Conservation (phyloP, 192 early-diverging fungal genomes). For the Mortierella claussenii region DNA sequence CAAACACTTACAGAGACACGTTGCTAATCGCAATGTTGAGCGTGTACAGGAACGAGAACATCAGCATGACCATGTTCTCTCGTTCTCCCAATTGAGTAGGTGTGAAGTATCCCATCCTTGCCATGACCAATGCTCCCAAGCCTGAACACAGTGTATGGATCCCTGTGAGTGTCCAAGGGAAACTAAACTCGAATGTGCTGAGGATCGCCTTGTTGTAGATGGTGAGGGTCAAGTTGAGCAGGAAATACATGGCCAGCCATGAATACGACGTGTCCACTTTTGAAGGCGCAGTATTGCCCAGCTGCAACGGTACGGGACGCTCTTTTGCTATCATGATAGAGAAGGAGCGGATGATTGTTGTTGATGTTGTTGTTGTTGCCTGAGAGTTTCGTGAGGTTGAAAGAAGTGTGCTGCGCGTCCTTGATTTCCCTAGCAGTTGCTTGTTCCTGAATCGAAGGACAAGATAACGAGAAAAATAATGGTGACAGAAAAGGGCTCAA, state of each 20-base stretch:
- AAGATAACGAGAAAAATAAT: too few species aligned
- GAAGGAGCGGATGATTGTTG: too few species aligned
- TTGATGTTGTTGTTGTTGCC: too few species aligned
- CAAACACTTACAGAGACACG: constrained; percentile 75
- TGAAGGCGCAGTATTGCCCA: constrained; percentile 3
- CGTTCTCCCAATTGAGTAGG: constrained; percentile 62
- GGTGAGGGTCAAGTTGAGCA: constrained; percentile 80
- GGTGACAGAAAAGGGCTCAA: too few species aligned
- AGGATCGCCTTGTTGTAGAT: constrained; percentile 89
- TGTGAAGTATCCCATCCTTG: constrained; percentile 58
- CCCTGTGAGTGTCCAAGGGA: constrained; percentile 89
- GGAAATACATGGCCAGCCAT: constrained; percentile 78
- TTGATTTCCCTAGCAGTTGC: too few species aligned
- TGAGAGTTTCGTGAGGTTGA: too few species aligned
- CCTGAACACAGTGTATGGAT: constrained; percentile 81
- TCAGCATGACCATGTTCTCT: constrained; percentile 73
- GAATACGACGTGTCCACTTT: constrained; percentile 57
- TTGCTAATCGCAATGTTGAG: constrained; percentile 91
- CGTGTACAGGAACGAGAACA: constrained; percentile 89
- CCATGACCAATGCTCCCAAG: constrained; percentile 69
- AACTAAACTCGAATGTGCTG: constrained; percentile 75
- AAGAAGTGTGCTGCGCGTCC: too few species aligned
- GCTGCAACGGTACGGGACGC: constrained; percentile 43
- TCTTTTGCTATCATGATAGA: constrained; percentile 38
- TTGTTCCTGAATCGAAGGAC: too few species aligned